Base-by-base conservation (phyloP, 2,329 filamentous ascomycete genomes). In the Tolypocladium amazonense region DNA sequence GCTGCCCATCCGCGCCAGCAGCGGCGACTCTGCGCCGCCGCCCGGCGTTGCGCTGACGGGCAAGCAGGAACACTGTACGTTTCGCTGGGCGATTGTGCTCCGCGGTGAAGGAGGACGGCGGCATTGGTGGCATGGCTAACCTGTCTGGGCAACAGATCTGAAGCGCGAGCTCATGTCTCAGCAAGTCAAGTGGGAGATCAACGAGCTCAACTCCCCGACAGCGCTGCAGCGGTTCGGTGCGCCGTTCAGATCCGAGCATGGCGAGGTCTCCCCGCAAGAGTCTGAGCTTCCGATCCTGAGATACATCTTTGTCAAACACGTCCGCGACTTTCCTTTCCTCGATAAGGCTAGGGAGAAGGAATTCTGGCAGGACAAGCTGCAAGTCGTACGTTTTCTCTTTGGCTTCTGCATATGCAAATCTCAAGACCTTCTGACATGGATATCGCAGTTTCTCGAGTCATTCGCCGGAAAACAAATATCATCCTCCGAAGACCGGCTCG, bases 331-430 rank as follows among this genome's bases (percentile, higher is more conserved):
- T 69, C 94, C 94, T 1, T 99, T 99, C 71, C 83, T 99, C 64
- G 92, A 99, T 75, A 91, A 96, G 79, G 94, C 94, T 27, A 88
- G 86, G 70, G 94, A 99, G 81, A 96, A 97, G 82, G 94, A 99
- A 76, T 99, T 99, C 70, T 99, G 94, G 94, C 94, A 99, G 77
- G 92, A 97, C 72, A 97, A 96, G 74, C 79, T 99, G 62, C 94
- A 99, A 79, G 85, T 92, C 71, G 90, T 96, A 76, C 66, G 89
- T 86, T 12, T 52, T 30, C 41, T 35, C 43, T 23, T 41, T n/a
- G 47, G 4, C 33, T 12, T 47, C 15, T 37, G 25, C 35, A 41
- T 58, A 47, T 38, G 39, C 41, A 30, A 37, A 27, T 45, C 15
- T n/a, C 37, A 23, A 20, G 33, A 50, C 45, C 52, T 38, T 30